phyloP scores from a whole-genome alignment of 108 stramenopile species.

The Tribonema minus region DNA sequence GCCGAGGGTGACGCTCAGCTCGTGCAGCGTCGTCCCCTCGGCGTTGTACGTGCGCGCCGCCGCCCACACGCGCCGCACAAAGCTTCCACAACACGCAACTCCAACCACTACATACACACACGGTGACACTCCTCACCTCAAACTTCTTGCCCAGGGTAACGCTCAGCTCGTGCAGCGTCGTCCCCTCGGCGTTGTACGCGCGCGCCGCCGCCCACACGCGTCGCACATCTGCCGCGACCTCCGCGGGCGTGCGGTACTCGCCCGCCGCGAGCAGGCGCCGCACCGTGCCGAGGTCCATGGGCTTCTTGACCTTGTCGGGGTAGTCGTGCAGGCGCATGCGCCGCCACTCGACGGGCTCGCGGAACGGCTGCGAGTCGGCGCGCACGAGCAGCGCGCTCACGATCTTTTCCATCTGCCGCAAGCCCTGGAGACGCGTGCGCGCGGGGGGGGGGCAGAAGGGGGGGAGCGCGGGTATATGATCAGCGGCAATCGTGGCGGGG shows the following conservation, averaged over 20 bases:
- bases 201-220: conserved; percentile 90
- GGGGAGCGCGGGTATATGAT: no score
- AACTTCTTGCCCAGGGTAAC: conserved; percentile 64
- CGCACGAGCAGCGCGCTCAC: conserved; percentile 15
- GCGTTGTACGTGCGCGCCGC: conserved; percentile 93
- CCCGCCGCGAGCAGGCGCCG: conserved; percentile 69
- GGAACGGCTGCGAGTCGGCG: conserved; percentile 67
- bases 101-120: no score
- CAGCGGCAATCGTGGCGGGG: no score
- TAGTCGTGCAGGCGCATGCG: conserved; percentile 83
- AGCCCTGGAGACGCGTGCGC: no score
- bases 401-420: not conserved
- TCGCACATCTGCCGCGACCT: conserved; percentile 81
- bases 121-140: conserved; percentile 64
- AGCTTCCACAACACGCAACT: no score
- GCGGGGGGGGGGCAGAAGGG: no score
- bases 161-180: conserved; percentile 78
- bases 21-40: conserved; percentile 79
- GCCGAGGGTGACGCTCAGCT: conserved; percentile 63
- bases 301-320: conserved; percentile 83
- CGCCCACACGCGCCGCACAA: conserved; percentile 79
- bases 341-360: conserved; percentile 92
- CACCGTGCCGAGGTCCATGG: conserved; percentile 91
- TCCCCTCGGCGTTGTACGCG: conserved; percentile 88
- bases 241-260: conserved; percentile 69